Evolutionary conservation across 2,329 filamentous ascomycete genomes (phyloP), one percentile per base, ranked within the genome.

Genomic region (Neospermospora avenae): DNA sequence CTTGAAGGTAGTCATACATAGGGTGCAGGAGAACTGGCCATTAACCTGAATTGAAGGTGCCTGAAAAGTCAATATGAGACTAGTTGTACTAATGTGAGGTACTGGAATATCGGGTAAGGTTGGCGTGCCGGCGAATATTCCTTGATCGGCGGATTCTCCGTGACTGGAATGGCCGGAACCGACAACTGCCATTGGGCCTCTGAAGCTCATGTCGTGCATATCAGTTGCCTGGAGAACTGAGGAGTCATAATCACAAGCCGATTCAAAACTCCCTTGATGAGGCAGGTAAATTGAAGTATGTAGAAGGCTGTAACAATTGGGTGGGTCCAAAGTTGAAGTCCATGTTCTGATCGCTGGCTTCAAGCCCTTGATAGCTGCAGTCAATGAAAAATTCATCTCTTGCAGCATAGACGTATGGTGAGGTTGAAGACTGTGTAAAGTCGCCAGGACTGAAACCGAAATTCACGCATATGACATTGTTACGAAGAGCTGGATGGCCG

Each of bases 1-100:
- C 4, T 31, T 48, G 62, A 59, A 63, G 18, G 41, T 45, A 1
- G n/a, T n/a, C 22, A 18, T 25, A 22, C 61, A 63, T 24, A 34
- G 44, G 45, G 14, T 57, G 52, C 57, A 55, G 22, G 34, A 37
- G 11, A 31, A 31, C 6, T 31, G 28, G 8, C 18, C 18, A 3
- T 4, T 14, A 13, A 18, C 44, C 34, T 5, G 55, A n/a, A 16
- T 10, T 39, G 37, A 24, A 25, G 14, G 39, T n/a, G 20, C 8
- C n/a, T 22, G 39, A 10, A 42, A 20, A 6, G 39, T 4, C 16
- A 8, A 3, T n/a, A n/a, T 10, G 11, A 6, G 28, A 10, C 28
- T 31, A 6, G 10, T 2, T 7, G 39, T 7, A 42, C 4, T n/a
- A 1, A 11, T 7, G 11, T n/a, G 37, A 39, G 6, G 37, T 16